Conservation (phyloP, 2,329 filamentous ascomycete species). For the Ramichloridium luteum region DNA sequence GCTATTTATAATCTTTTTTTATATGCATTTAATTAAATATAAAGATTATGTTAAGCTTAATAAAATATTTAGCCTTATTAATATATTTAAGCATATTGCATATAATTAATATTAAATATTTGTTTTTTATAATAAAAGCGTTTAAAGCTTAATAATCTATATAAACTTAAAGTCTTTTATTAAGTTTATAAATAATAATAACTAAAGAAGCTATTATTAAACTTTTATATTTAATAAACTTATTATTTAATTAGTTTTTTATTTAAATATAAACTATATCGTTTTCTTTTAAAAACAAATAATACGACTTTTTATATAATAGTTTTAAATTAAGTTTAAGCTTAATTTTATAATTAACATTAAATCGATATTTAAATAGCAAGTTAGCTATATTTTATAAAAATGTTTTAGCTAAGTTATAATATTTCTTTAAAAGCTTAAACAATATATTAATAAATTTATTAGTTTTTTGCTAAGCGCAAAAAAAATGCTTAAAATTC, state of each 20-base stretch:
- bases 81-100: constrained; percentile 16
- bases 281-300: constrained; percentile 3
- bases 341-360: constrained; percentile 4
- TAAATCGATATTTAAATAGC: constrained; percentile 1
- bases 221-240: constrained; percentile 2
- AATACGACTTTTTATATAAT: constrained; percentile 2
- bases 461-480: background rate
- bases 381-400: background rate
- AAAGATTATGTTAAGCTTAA: constrained; percentile 12
- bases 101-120: constrained; percentile 20
- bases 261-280: constrained; percentile 7
- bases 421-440: constrained; percentile 2
- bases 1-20: constrained; percentile 4
- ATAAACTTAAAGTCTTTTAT: constrained; percentile 13
- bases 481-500: no score
- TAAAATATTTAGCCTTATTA: constrained; percentile 10
- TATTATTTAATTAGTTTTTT: constrained; percentile 5
- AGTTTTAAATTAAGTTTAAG: constrained; percentile 1
- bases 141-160: constrained; percentile 22
- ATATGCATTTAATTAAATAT: constrained; percentile 9
- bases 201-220: constrained; percentile 1
- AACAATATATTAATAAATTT: constrained; percentile 2
- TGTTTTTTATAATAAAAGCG: constrained; percentile 16
- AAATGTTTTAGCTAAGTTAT: background rate
- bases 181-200: constrained; percentile 5